Base-by-base conservation (phyloP, 306 rosid species). In the Trifolium subterraneum region DNA sequence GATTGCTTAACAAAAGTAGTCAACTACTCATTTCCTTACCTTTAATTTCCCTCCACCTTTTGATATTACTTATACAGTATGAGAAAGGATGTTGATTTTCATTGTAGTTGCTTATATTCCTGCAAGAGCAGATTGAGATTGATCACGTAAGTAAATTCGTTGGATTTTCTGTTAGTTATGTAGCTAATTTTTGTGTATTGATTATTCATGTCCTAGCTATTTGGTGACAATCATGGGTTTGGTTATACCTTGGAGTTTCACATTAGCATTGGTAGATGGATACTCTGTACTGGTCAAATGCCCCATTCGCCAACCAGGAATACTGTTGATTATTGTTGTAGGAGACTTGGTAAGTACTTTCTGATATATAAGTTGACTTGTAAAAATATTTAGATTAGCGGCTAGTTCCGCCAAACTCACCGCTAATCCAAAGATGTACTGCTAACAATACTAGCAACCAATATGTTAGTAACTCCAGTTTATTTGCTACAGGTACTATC, bases 231-330 rank as follows among this genome's bases (percentile, higher is more conserved):
- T 88, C 52, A 93, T 93, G 96, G 95, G 96, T 75, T 82, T 93
- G 87, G 91, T 84, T 58, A 93, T 93, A 78, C 96, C 96, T 38
- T 90, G 96, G 98, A 93, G 93, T 78, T 89, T 93, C 86, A 86
- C 96, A 39, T 88, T 93, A 70, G 94, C 98, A 78, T 18, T 93
- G 71, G 91, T 93, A 36, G 96, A 93, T 79, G 96, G 89, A 35
- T 90, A 93, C 82, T 90, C 93, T 9, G 87, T 90, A 77, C 73
- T 93, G 39, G 78, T 86, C 22, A 88, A 85, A 79, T 84, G 91
- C 52, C 91, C 95, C 13, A 78, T 88, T 76, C 96, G 90, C 18
- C 96, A 90, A 73, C 90, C 90, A 0, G 91, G 90, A 78, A 81
- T 90, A 50, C 75, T 90, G 55, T 54, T 87, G 56, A 86, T 88